Base-by-base conservation (phyloP, 2,329 filamentous ascomycete genomes). In the Cladosporium sp. region DNA sequence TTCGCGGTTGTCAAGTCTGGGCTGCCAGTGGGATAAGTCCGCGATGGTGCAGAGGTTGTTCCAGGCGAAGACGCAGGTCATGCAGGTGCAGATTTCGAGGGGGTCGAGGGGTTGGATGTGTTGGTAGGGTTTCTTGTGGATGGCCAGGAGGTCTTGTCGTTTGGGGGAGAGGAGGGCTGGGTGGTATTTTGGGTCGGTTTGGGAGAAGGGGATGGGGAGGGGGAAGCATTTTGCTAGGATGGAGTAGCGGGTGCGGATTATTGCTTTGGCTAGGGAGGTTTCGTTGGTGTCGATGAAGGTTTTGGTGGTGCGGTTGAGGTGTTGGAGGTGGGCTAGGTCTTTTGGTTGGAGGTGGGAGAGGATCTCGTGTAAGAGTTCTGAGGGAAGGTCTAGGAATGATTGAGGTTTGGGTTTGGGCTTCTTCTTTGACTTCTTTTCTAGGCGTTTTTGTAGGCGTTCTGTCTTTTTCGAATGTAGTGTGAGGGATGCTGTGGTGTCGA, bases 21-120 rank as follows among this genome's bases (percentile, higher is more conserved):
- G 38, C 57, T 82, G 79, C 75, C 78, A 83, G 57, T 78, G 68
- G 0, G 76, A 72, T 56, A 82, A 77, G 57, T 83, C 79, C 9
- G 82, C 70, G 11, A 73, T 65, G 0, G 80, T 57, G 51, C 72
- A 72, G 5, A 83, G 70, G 12, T 76, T 73, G 55, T 78, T 78
- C 80, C 79, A 83, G 2, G 75, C 70, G 32, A 79, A 59, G 38
- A 78, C 64, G 58, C 80, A 83, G 0, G 75, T 78, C 20, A 79
- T 62, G 57, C 79, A 83, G 1, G 77, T 79, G 64, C 80, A 83
- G 3, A 79, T 63, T n/a, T 71, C 59, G 9, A 60, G 46, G 0
- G 70, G 67, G 53, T 82, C 71, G 0, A 75, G 72, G 1, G 67
- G 55, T 33, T 66, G 66, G 16, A 82, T 68, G 57, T 82, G 78